Base-by-base conservation (phyloP, 2,329 filamentous ascomycete genomes). In the Didymellaceae sp. region DNA sequence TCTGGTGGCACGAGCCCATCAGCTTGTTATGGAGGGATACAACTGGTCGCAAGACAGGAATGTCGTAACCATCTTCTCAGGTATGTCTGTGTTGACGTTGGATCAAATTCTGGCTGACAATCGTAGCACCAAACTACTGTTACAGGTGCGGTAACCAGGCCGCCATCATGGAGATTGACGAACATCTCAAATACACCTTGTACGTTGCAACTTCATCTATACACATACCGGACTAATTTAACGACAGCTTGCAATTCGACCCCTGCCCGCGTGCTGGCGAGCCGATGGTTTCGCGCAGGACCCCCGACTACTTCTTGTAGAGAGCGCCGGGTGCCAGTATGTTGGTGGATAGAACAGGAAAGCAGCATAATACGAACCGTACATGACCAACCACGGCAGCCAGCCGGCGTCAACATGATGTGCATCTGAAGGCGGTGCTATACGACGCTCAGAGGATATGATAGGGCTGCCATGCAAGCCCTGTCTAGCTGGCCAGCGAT, bases 101-200 rank as follows among this genome's bases (percentile, higher is more conserved):
- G 22, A 20, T 24, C 26, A 41, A 11, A 31, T 45, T 6, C 17
- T 6, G 32, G 55, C 71, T 77, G 46, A 77, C 63, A 56, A 58
- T 33, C 35, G 30, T 54, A 81, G 79, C 79, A 61, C 78, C 78
- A 30, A 81, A 82, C 63, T 99, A 99, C 82, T 99, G 93, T 81
- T 97, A 99, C 82, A 86, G 94, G 75, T 99, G 94, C 73, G 94
- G 94, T 72, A 99, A 99, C 78, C 94, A 97, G 78, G 94, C 94
- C 49, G 94, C 94, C n/a, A 97, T 99, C 75, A 99, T 99, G 94
- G 94, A 97, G 78, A 99, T 99, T 75, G 94, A 97, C 63, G 94
- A 99, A 79, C 92, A 97, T 75, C 80, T 99, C 73, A 97, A 99
- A 82, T 99, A 97, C 78, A 97, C 94, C 70, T 97, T 99, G 93